Conservation (phyloP, 2,329 filamentous ascomycete genomes). For the Alternaria sp. region DNA sequence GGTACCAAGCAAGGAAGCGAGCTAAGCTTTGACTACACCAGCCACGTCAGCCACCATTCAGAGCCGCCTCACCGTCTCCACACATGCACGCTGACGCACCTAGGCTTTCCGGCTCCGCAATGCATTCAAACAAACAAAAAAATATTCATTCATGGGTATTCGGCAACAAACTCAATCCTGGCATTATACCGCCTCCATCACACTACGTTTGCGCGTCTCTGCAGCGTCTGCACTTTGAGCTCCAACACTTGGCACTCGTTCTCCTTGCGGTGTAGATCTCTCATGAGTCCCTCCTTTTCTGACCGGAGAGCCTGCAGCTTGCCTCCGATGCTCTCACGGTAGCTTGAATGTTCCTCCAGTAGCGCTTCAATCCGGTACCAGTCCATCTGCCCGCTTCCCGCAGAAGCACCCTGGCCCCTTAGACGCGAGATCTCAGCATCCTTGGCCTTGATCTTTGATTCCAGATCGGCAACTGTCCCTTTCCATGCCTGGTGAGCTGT, state of each 20-base stretch:
- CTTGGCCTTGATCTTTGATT: slow-evolving; percentile 41
- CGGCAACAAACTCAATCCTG: background rate
- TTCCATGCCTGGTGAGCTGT: slow-evolving; percentile 51
- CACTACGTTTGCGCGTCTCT: slow-evolving; percentile 30
- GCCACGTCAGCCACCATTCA: slow-evolving; percentile 14
- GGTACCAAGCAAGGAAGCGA: slow-evolving; percentile 21
- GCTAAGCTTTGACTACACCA: slow-evolving; percentile 19
- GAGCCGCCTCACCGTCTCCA: slow-evolving; percentile 1
- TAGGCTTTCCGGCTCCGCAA: background rate
- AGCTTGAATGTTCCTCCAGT: slow-evolving; percentile 51
- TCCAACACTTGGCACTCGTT: slow-evolving; percentile 52
- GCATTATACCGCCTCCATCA: slow-evolving; percentile 7
- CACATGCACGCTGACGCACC: background rate
- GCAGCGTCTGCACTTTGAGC: slow-evolving; percentile 46
- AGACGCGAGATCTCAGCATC: slow-evolving; percentile 41
- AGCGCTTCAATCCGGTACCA: slow-evolving; percentile 51
- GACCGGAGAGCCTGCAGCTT: slow-evolving; percentile 51
- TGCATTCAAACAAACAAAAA: background rate
- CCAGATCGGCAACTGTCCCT: slow-evolving; percentile 41
- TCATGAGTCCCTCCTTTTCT: slow-evolving; percentile 53
- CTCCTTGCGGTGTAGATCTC: slow-evolving; percentile 51
- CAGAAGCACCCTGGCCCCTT: slow-evolving; percentile 15
- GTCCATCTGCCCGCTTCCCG: slow-evolving; percentile 26
- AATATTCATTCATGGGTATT: slow-evolving; percentile 1
- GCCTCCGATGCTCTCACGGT: slow-evolving; percentile 50